phyloP scores from a whole-genome alignment of 345 rosid species.

The Limnanthes douglasii region DNA sequence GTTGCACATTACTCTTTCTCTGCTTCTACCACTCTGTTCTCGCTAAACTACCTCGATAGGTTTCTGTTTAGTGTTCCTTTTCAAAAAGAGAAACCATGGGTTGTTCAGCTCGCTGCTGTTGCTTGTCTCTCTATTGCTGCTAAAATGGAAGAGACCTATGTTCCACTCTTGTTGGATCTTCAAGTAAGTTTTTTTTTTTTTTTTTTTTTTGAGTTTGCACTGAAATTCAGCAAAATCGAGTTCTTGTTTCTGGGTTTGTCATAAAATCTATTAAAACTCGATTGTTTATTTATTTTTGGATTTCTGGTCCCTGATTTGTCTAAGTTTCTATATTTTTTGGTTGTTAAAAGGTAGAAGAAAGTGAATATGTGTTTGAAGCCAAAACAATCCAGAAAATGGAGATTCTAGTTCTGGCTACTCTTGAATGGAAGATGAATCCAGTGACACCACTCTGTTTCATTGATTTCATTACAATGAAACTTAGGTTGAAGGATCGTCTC shows the following conservation, averaged over 20 bases:
- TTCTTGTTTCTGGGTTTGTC: neutral
- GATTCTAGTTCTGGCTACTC: conserved; percentile 56
- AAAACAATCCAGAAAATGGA: conserved; percentile 57
- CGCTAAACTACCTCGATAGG: conserved; percentile 59
- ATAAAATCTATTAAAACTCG: neutral
- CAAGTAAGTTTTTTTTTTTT: conserved; percentile 25
- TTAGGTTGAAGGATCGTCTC: conserved; percentile 36
- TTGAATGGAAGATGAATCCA: conserved; percentile 69
- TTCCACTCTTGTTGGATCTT: conserved; percentile 45
- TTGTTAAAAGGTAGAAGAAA: conserved; percentile 37
- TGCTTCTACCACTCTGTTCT: conserved; percentile 41
- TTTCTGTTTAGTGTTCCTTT: conserved; percentile 24
- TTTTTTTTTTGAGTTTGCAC: neutral
- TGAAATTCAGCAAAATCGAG: neutral
- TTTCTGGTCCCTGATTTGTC: neutral
- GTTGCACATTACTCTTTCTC: conserved; percentile 35
- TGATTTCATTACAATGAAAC: conserved; percentile 44
- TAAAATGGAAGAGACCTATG: conserved; percentile 45
- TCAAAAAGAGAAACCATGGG: conserved; percentile 42
- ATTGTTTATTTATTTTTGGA: neutral
- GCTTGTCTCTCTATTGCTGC: conserved; percentile 72
- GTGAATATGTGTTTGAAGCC: conserved; percentile 42
- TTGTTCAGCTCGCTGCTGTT: conserved; percentile 49
- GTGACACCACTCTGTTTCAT: conserved; percentile 51
- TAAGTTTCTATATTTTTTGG: neutral